Evolutionary conservation across 1,284 basidiomycete species (phyloP).

Genomic region (Ceratobasidium sp.): DNA sequence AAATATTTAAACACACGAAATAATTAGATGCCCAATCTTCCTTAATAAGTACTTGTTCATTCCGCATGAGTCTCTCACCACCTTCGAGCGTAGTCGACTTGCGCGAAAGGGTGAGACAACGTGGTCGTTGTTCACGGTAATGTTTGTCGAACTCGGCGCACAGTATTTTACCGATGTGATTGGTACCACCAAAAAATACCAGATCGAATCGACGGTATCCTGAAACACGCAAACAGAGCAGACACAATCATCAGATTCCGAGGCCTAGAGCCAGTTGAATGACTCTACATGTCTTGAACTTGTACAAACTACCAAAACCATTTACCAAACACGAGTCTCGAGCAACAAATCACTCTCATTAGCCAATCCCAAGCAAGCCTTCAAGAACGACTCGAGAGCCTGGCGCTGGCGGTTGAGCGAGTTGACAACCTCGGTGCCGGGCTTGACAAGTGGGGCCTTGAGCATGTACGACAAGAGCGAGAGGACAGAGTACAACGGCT

Average conservation of each 20-base stretch:
- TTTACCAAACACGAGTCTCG: conserved; percentile 86
- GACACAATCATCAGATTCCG: conserved; percentile 5
- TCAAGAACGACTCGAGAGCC: conserved; percentile 90
- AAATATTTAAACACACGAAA: too few relatives aligned
- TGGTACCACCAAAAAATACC: too few relatives aligned
- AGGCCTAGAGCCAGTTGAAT: conserved; percentile 28
- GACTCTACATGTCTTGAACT: conserved; percentile 26
- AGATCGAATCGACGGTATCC: too few relatives aligned
- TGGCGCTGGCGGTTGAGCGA: conserved; percentile 93
- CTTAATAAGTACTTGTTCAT: too few relatives aligned
- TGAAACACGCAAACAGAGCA: too few relatives aligned
- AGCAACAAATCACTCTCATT: conserved; percentile 81
- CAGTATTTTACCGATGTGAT: too few relatives aligned
- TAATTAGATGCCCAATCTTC: too few relatives aligned
- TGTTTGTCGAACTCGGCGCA: too few relatives aligned
- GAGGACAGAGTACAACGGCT: conserved; percentile 84
- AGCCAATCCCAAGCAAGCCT: conserved; percentile 90
- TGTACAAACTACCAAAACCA: conserved; percentile 19
- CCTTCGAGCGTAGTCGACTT: too few relatives aligned
- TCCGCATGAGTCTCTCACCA: too few relatives aligned
- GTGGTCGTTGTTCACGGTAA: too few relatives aligned
- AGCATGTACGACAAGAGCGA: conserved; percentile 95
- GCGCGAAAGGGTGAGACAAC: too few relatives aligned
- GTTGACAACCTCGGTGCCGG: conserved; percentile 86
- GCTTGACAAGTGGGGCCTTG: conserved; percentile 98